A percentile compares a stretch with the other conserved stretches of the same genome.
Conservation (phyloP, 2,329 filamentous ascomycete species). For the Thermoascus crustaceus region DNA sequence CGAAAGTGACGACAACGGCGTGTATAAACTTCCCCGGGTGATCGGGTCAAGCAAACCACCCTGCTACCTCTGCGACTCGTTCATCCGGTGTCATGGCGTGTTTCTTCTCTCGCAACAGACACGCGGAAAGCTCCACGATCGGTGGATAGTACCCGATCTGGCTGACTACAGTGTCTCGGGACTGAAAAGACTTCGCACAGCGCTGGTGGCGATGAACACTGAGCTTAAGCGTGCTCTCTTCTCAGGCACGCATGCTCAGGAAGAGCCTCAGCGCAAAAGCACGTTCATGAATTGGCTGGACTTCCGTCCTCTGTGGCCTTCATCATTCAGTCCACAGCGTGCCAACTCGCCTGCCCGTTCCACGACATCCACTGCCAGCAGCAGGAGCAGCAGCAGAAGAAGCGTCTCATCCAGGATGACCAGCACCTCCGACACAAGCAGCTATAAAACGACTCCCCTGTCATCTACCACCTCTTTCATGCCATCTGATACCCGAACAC, state of each 20-base stretch:
- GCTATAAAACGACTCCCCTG: too few species aligned
- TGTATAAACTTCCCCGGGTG: constrained; percentile 7
- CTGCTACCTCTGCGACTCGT: constrained; percentile 16
- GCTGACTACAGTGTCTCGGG: constrained; percentile 1
- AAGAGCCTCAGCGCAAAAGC: too few species aligned
- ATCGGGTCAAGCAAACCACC: constrained; percentile 15
- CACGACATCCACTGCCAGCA: not conserved
- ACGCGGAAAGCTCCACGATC: constrained; percentile 11
- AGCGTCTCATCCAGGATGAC: not conserved
- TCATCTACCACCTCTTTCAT: too few species aligned
- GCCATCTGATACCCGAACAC: too few species aligned
- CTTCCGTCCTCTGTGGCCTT: not conserved
- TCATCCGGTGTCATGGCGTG: constrained; percentile 8
- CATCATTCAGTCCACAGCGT: not conserved
- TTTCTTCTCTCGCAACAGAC: constrained; percentile 11
- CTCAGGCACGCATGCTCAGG: not conserved
- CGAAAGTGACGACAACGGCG: constrained; percentile 1
- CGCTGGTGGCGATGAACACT: not conserved
- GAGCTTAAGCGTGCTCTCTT: not conserved
- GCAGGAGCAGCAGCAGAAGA: not conserved
- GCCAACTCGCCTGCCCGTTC: not conserved
- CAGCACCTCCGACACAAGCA: too few species aligned
- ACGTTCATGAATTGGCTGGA: not conserved
- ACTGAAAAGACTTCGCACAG: not conserved
- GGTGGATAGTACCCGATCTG: constrained; percentile 15